Percentiles rank a stretch among this genome's conserved stretches.
Conservation (phyloP, 345 rosid genomes). For the Aquilaria yunnanensis region DNA sequence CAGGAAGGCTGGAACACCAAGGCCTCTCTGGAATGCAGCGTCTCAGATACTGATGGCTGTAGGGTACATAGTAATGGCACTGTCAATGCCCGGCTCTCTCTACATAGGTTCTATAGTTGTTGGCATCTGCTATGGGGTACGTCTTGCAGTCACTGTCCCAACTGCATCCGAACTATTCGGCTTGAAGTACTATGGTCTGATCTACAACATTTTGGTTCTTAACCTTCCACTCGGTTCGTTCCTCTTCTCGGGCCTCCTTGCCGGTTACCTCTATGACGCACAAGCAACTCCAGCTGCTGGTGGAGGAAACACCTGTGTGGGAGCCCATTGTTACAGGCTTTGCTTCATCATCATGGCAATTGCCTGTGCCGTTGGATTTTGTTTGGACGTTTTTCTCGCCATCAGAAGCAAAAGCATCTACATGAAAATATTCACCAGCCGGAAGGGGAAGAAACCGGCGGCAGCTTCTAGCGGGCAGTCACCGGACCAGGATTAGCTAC, state of each 20-base stretch:
- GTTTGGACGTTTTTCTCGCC: constrained; percentile 58
- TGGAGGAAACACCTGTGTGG: constrained; percentile 85
- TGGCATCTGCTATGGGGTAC: constrained; percentile 89
- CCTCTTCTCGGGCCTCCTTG: constrained; percentile 88
- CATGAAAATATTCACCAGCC: constrained; percentile 40
- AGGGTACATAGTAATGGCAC: constrained; percentile 73
- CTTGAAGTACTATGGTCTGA: constrained; percentile 77
- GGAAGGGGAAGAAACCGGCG: constrained; percentile 36
- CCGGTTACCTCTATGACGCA: constrained; percentile 74
- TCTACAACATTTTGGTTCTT: constrained; percentile 82
- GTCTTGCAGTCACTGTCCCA: constrained; percentile 82
- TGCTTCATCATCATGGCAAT: constrained; percentile 71
- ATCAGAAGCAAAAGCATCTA: constrained; percentile 58
- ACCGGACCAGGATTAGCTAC: too few relatives aligned
- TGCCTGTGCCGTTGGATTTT: constrained; percentile 57
- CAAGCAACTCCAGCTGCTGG: constrained; percentile 69
- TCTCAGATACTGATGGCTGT: constrained; percentile 83
- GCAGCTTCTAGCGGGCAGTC: constrained; percentile 10
- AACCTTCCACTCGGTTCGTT: constrained; percentile 93
- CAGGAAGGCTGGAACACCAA: constrained; percentile 84
- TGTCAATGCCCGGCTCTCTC: constrained; percentile 72
- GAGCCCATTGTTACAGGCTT: constrained; percentile 81
- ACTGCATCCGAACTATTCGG: constrained; percentile 95
- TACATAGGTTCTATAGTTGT: constrained; percentile 82
- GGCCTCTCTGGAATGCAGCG: constrained; percentile 94